Conservation (phyloP, 192 early-diverging fungal genomes). For the Umbelopsis ramanniana region DNA sequence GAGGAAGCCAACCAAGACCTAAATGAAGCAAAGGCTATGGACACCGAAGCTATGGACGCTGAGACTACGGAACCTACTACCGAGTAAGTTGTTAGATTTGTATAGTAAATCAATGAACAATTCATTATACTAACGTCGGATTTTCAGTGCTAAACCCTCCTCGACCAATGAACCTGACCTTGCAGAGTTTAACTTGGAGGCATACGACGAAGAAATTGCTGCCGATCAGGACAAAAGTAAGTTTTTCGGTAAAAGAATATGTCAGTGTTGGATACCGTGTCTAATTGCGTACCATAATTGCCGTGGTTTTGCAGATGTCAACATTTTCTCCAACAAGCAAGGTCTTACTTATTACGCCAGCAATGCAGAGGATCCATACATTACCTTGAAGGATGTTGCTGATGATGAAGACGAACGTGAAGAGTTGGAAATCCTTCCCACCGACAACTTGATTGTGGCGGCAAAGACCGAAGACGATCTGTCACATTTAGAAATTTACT, state of each 20-base stretch:
- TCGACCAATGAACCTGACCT: slow-evolving; percentile 47
- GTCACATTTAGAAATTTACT: slow-evolving; percentile 92
- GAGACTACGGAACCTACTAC: slow-evolving; percentile 40
- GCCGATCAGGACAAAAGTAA: slow-evolving; percentile 43
- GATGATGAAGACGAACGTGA: slow-evolving; percentile 80
- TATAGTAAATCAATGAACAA: slow-evolving; percentile 22
- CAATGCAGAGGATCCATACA: slow-evolving; percentile 86
- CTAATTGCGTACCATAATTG: background rate
- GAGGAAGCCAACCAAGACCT: slow-evolving; percentile 68
- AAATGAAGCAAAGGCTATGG: slow-evolving; percentile 52
- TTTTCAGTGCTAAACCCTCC: slow-evolving; percentile 40
- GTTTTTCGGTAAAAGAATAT: background rate
- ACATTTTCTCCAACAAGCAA: slow-evolving; percentile 86
- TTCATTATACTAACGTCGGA: background rate
- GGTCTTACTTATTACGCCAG: slow-evolving; percentile 84
- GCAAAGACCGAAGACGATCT: slow-evolving; percentile 98
- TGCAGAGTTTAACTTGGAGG: slow-evolving; percentile 88
- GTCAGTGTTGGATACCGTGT: background rate
- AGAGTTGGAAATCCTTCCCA: slow-evolving; percentile 60
- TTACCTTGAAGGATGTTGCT: slow-evolving; percentile 73
- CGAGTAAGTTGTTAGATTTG: slow-evolving; percentile 36
- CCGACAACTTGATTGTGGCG: slow-evolving; percentile 89
- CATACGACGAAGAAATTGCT: slow-evolving; percentile 86
- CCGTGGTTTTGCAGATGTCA: slow-evolving; percentile 45
- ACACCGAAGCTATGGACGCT: slow-evolving; percentile 31